Evolutionary conservation across 495 filamentous ascomycete genomes (phyloP), one percentile per base, ranked within the genome.

Genomic region (Staphylotrichum longicolle): DNA sequence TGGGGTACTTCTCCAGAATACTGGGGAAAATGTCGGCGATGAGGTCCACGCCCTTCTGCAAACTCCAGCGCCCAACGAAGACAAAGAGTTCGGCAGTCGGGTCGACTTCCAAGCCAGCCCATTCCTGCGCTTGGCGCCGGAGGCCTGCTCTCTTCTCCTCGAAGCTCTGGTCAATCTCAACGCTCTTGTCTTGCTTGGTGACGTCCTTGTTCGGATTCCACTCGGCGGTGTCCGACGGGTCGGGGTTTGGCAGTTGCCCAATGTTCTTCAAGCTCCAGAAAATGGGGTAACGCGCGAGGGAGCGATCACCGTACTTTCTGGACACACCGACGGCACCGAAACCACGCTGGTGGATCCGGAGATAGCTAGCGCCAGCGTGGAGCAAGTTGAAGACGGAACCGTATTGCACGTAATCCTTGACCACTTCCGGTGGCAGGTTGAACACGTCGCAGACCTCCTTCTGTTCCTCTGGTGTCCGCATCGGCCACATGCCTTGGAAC

Each of bases 21-120:
- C 82, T 79, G 42, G 88, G 87, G 74, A 90, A 86, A 12, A 91
- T 83, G 68, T 91, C 88, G 27, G 88, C 88, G 61, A 91, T 91
- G 11, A 91, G 77, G 69, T 91, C 88, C 54, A 91, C 79, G 37
- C 88, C 88, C 68, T 91, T 91, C 66, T 91, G 88, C 78, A 87
- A 84, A 5, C 85, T 88, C 88, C 88, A 91, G 50, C 88, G 82
- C 46, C 88, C 88, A 45, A 91, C 88, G 64, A 91, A 91, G 10
- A 91, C 88, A 62, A 91, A 80, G 30, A 91, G 77, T 61, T 91
- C 88, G 4, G 88, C 88, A 41, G 83, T 76, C 8, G 87, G 80
- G 57, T 86, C 82, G 55, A 84, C 79, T 1, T 88, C 75, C 0
- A 91, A 77, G 7, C 85, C 85, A 35, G 88, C 88, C 88, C 88